Evolutionary conservation across 805 yeast genomes (phyloP), one percentile per base, ranked within the genome.

Genomic region (Diddensiella transvaalensis): DNA sequence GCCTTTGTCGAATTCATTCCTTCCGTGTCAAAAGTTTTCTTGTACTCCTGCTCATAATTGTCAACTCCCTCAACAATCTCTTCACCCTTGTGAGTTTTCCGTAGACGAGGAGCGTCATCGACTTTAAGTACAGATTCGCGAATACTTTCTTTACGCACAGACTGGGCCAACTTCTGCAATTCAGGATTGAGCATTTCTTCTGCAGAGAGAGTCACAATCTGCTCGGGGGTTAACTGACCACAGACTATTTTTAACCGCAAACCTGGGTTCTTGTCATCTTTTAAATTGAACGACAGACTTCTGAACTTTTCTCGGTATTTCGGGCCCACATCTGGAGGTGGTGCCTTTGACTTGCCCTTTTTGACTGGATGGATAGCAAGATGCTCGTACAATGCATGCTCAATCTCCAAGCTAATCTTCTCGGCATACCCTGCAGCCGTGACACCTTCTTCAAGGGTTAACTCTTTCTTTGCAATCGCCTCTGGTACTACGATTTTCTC

Each of bases 31-130:
- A 40, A 24, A 22, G 40, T 49, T 15, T 48, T 56, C 30, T 49
- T 55, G 36, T 54, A 56, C 1, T 59, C 66, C 22, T 57, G 59
- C 19, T 51, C 51, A 4, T 50, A 58, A 3, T 53, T 48, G 10
- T 19, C 45, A 17, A 40, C 40, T 15, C 73, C 78, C 37, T 65
- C 70, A 3, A 87, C 74, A n/a, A 85, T 64, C 60, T 85, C 90
- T 52, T 89, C 96, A 22, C 96, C 96, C 63, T 85, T 86, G 63
- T 88, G 96, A 2, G 96, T 87, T 58, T 88, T 75, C 56, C 87
- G 74, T 55, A 87, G 79, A 40, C 82, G 75, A 15, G 88, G 88
- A 26, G 73, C 79, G 35, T 72, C 76, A 32, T 77, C 79, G 21
- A 66, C 74, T 38, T 82, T 81, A 43, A 89, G 67, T 11, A 89